A percentile compares a stretch with the other conserved stretches of the same genome.
Conservation (phyloP, 305 asterid genomes). For the Salvia sclarea region DNA sequence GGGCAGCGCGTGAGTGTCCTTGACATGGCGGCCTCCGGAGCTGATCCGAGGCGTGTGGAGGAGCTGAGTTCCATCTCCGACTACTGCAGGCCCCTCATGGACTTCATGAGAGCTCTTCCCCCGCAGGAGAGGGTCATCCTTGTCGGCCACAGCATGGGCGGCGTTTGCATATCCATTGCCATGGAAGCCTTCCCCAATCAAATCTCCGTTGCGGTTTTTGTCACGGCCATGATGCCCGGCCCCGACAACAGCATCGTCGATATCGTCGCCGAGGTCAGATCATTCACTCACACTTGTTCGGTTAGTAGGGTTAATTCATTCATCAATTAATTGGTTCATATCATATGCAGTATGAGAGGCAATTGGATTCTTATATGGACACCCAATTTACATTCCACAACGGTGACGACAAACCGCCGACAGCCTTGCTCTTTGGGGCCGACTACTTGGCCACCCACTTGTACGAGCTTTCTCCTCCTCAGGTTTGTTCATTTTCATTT, state of each 20-base stretch:
- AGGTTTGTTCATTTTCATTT: conserved; percentile 30
- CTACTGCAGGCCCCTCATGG: conserved; percentile 39
- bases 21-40: conserved; percentile 58
- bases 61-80: conserved; percentile 35
- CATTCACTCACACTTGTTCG: too few relatives aligned
- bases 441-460: conserved; percentile 32
- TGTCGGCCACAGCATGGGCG: conserved; percentile 55
- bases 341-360: conserved; percentile 24
- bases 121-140: conserved; percentile 42
- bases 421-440: conserved; percentile 38
- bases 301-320: too few relatives aligned
- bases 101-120: conserved; percentile 37
- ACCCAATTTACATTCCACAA: not conserved
- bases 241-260: conserved; percentile 33
- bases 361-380: conserved; percentile 33
- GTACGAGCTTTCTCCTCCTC: conserved; percentile 42
- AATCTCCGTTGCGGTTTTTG: conserved; percentile 43
- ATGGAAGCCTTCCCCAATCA: conserved; percentile 49
- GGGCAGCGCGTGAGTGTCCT: conserved; percentile 51
- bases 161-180: conserved; percentile 38
- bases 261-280: conserved; percentile 35
- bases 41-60: conserved; percentile 30
- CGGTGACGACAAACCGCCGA: conserved; percentile 35
- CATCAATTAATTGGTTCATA: too few relatives aligned
- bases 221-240: conserved; percentile 45